Conservation (phyloP, 2,329 filamentous ascomycete genomes). For the Cladophialophora yegresii region DNA sequence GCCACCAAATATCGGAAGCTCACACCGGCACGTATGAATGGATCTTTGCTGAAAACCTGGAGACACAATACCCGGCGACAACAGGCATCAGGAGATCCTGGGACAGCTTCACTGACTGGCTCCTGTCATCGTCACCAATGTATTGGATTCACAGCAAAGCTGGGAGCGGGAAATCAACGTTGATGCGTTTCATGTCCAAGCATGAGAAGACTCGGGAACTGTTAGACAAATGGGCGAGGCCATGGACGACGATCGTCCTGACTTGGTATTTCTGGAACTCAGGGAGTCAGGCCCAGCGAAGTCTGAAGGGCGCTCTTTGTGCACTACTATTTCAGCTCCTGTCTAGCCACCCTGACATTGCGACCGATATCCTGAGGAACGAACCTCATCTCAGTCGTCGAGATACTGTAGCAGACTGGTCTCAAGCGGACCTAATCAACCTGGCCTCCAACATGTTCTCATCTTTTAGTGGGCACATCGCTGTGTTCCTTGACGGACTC, state of each 20-base stretch:
- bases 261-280: conserved; percentile 3
- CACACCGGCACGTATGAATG: neutral
- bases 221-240: neutral
- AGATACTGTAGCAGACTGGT: neutral
- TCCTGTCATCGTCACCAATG: neutral
- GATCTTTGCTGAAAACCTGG: neutral
- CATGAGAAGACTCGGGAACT: neutral
- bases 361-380: neutral
- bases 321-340: neutral
- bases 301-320: neutral
- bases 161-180: neutral
- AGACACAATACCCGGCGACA: neutral
- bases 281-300: neutral
- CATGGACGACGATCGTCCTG: neutral
- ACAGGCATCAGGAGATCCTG: neutral
- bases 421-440: neutral
- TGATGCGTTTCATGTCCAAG: neutral
- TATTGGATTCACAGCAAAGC: conserved; percentile 7
- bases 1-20: neutral
- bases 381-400: neutral
- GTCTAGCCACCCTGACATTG: neutral
- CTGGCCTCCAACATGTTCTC: neutral
- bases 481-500: neutral
- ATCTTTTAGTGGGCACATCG: neutral
- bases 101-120: conserved; percentile 4